Conservation (phyloP, 305 asterid species). For the Fraxinus sp. region DNA sequence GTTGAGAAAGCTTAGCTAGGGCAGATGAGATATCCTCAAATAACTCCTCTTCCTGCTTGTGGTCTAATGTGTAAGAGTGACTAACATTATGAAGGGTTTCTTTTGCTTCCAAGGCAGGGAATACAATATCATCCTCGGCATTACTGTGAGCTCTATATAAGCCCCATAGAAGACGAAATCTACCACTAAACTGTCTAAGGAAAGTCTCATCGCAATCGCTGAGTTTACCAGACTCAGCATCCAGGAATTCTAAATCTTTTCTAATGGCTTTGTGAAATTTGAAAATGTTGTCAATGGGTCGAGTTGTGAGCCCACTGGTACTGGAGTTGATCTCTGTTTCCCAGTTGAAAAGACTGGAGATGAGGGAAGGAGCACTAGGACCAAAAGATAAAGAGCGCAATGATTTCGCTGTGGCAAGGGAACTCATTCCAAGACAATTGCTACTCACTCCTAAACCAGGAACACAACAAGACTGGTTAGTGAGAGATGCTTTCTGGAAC, state of each 20-base stretch:
- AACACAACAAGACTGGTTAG: slow-evolving; percentile 83
- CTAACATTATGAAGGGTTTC: slow-evolving; percentile 94
- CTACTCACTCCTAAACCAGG: slow-evolving; percentile 88
- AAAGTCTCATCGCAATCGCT: slow-evolving; percentile 67
- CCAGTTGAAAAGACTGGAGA: slow-evolving; percentile 91
- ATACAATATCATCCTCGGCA: slow-evolving; percentile 97
- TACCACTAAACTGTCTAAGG: slow-evolving; percentile 79
- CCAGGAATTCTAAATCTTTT: slow-evolving; percentile 91
- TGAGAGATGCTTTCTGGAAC: slow-evolving; percentile 43
- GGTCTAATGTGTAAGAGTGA: slow-evolving; percentile 93
- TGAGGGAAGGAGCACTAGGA: slow-evolving; percentile 83
- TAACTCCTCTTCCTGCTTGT: slow-evolving; percentile 89
- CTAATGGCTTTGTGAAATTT: slow-evolving; percentile 95
- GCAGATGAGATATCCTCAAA: slow-evolving; percentile 90
- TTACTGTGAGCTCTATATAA: slow-evolving; percentile 96
- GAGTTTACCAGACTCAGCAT: slow-evolving; percentile 80
- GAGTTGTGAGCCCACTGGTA: slow-evolving; percentile 45
- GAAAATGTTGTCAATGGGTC: slow-evolving; percentile 90
- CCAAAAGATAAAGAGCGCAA: slow-evolving; percentile 75
- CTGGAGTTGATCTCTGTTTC: slow-evolving; percentile 62
- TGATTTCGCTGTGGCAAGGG: slow-evolving; percentile 70
- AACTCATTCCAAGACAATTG: slow-evolving; percentile 57
- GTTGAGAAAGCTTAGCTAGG: slow-evolving; percentile 63
- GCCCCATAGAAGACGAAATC: slow-evolving; percentile 91
- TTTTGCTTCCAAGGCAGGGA: slow-evolving; percentile 94